Base-by-base conservation (phyloP, 495 filamentous ascomycete species). In the Friedmanniomyces simplex region DNA sequence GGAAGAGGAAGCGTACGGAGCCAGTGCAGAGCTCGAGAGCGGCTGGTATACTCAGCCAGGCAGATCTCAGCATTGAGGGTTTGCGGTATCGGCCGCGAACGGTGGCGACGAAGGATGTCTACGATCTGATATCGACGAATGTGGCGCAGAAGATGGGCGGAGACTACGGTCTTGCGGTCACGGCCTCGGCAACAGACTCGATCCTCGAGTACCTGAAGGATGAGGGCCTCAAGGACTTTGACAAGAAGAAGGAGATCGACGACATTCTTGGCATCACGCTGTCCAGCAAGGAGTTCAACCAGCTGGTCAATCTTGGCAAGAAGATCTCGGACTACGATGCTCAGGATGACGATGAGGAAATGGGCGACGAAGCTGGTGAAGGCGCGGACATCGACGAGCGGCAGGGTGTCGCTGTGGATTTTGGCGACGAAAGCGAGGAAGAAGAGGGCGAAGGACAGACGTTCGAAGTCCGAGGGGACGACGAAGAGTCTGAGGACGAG, bases 321-420 rank as follows among this genome's bases (percentile, higher is more conserved):
- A 99, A 99, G 72, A 95, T 99, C 63, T 97, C 94, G 28, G 93
- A 99, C 70, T 99, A 96, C 74, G 88, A 96, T 70, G 89, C 88
- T 30, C 90, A 96, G 66, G 91, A 96, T 64, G 93, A 98, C 25
- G 91, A 96, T 64, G 93, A 96, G 57, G 82, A 89, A 36, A 87
- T 91, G 82, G 86, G 79, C 26, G 80, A 75, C 25, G 67, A 56
- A 1, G 79, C 70, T 8, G 75, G 83, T 47, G 83, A 78, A 12
- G 75, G 67, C 10, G 78, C 79, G 52, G 74, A 75, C n/a, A 79
- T 95, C 41, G 94, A 96, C 65, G 93, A 96, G 59, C 81, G 87
- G 47, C 89, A 97, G 69, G 93, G 93, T 75, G 91, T 99, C 24
- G 93, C 93, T 24, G 93, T 99, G 52, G 90, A 95, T 48, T 99